Evolutionary conservation across 208 protist species (phyloP), one percentile per base, ranked within the genome.

Genomic region (Balamuthia mandrillaris): DNA sequence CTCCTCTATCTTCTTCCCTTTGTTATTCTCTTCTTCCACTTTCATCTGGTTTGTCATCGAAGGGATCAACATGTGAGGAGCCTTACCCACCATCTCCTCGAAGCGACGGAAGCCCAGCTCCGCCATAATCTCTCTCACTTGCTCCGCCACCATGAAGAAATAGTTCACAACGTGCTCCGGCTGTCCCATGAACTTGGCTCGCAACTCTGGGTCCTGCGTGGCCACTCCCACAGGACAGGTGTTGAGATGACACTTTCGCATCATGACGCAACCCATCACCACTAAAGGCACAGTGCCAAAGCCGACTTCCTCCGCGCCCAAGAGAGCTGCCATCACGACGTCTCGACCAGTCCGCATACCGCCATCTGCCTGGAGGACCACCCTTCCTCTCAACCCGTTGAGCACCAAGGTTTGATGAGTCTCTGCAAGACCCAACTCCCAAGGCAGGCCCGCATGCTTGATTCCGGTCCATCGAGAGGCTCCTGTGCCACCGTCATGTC

Each of bases 161-260:
- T 92, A 96, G 89, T 95, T 95, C 70, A 95, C 60, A 31, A 96
- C 89, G 84, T 95, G 88, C 60, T 94, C 92, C 37, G 94, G 94
- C 66, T 84, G n/a, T 6, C 94, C 94, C 9, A 60, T 61, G 86
- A 96, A 96, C 88, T 94, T 95, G 29, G 81, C 75, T 21, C 94
- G 85, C 24, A 96, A 88, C 10, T 74, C 83, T n/a, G 91, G 91
- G 83, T 96, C 92, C 88, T 96, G 94, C 45, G 94, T 96, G 3
- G 94, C 94, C 58, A 96, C 92, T 33, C 94, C 94, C 0, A 96
- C 94, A 0, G 94, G 94, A 87, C 94, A 96, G n/a, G 91, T 95
- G 89, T 96, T 96, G 1, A 95, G 86, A 81, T 96, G 94, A 87
- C 94, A 96, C 85, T 95, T 96, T 61, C 94, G 90, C 92, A 95